Evolutionary conservation across 371 early-diverging fungal species (phyloP).

Genomic region (Mortierella sp.): DNA sequence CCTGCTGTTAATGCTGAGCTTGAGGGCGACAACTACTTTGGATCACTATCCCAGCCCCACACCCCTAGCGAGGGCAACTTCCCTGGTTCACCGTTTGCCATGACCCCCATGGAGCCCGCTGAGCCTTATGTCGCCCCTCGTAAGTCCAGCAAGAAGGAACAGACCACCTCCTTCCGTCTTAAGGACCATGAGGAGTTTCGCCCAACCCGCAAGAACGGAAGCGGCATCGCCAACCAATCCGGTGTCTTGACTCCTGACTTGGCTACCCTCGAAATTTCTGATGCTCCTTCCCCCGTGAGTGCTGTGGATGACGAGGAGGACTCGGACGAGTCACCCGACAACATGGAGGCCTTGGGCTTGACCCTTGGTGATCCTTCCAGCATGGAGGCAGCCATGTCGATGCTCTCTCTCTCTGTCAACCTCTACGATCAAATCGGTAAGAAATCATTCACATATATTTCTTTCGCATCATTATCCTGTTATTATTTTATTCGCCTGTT

Average conservation of each 20-base stretch:
- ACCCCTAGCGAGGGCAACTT: constrained; percentile 58
- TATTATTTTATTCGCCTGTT: neutral
- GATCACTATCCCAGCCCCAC: constrained; percentile 32
- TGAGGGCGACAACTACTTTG: constrained; percentile 57
- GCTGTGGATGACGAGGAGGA: constrained; percentile 34
- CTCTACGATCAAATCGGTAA: constrained; percentile 84
- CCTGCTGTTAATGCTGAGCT: constrained; percentile 41
- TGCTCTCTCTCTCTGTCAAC: constrained; percentile 77
- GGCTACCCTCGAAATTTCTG: constrained; percentile 40
- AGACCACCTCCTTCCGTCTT: constrained; percentile 61
- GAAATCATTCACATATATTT: neutral
- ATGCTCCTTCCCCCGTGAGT: constrained; percentile 19
- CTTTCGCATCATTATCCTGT: neutral
- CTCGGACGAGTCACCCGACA: constrained; percentile 43
- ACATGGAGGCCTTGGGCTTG: constrained; percentile 68
- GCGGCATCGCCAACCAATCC: neutral
- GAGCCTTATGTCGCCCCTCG: constrained; percentile 17
- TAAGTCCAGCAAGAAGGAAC: constrained; percentile 25
- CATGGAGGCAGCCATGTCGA: constrained; percentile 73
- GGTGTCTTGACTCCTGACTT: constrained; percentile 29
- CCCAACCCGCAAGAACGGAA: constrained; percentile 29
- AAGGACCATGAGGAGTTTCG: constrained; percentile 65
- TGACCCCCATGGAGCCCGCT: constrained; percentile 6
- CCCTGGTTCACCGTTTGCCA: constrained; percentile 30
- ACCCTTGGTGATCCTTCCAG: constrained; percentile 79